Percentiles rank a stretch among this genome's conserved stretches.
phyloP scores from a whole-genome alignment of 352 stramenopile genomes.

The Pelagophyceae sp. region DNA sequence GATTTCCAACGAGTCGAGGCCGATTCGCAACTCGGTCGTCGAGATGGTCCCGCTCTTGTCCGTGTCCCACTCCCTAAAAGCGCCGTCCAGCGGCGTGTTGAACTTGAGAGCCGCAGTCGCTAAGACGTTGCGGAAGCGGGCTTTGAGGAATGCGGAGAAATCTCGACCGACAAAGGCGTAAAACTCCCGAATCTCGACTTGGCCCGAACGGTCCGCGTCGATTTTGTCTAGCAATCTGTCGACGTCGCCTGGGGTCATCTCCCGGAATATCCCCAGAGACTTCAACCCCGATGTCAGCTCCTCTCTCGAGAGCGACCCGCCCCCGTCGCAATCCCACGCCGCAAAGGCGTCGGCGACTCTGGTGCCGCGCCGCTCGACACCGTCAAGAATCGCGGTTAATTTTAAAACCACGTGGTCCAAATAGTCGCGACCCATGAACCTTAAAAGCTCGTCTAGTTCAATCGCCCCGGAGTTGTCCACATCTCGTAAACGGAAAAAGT shows the following conservation, averaged over 20 bases:
- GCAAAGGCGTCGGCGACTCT: constrained; percentile 24
- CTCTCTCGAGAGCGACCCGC: constrained; percentile 27
- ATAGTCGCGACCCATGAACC: constrained; percentile 26
- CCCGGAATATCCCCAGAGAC: constrained; percentile 32
- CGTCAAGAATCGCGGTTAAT: constrained; percentile 21
- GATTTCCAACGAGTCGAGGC: constrained; percentile 26
- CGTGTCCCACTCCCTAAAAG: constrained; percentile 60
- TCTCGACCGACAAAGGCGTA: constrained; percentile 12
- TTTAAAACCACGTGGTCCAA: constrained; percentile 24
- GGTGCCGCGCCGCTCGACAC: constrained; percentile 22
- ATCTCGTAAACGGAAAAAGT: constrained; percentile 22
- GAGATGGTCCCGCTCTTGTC: constrained; percentile 54
- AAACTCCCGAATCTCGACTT: neutral
- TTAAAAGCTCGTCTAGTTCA: constrained; percentile 21
- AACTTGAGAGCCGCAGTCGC: constrained; percentile 22
- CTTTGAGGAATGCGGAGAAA: constrained; percentile 31
- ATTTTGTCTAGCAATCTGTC: neutral
- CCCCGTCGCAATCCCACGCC: constrained; percentile 24
- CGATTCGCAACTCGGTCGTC: constrained; percentile 42
- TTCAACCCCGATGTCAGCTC: constrained; percentile 33
- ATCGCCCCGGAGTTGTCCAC: constrained; percentile 13
- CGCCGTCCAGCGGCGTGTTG: constrained; percentile 46
- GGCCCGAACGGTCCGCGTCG: constrained; percentile 2
- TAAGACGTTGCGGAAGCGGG: constrained; percentile 25
- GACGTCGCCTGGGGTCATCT: constrained; percentile 27